A percentile compares a stretch with the other conserved stretches of the same genome.
These are phyloP conservation scores for Eremothecium cymbalariae DNA, from an alignment of 1,139 yeast genomes.

Conservation along the genomic window DNA sequence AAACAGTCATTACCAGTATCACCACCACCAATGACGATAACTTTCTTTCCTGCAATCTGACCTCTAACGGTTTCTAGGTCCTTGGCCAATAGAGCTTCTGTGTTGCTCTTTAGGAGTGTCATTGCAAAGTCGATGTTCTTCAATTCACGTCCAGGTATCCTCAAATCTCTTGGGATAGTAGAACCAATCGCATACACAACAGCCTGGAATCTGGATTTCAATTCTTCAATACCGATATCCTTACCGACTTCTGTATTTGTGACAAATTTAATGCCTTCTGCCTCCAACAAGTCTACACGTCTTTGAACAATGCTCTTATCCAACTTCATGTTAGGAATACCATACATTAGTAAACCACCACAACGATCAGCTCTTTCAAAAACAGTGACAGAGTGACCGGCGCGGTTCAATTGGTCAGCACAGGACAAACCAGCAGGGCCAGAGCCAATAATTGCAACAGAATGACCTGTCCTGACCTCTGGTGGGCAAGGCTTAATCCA, in stretches of 20 bases:
- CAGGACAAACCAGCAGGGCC: conserved; percentile 97
- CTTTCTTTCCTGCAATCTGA: conserved; percentile 74
- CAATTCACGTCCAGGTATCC: conserved; percentile 87
- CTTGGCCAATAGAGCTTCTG: conserved; percentile 79
- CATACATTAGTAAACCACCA: conserved; percentile 97
- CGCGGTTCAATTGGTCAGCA: conserved; percentile 94
- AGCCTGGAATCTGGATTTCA: conserved; percentile 62
- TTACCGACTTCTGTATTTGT: conserved; percentile 78
- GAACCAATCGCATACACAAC: conserved; percentile 93
- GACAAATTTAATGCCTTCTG: conserved; percentile 79
- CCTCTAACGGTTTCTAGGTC: conserved; percentile 69
- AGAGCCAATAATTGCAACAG: conserved; percentile 83
- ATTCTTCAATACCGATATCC: conserved; percentile 62
- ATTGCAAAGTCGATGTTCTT: conserved; percentile 90
- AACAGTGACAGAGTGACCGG: conserved; percentile 87
- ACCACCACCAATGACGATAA: conserved; percentile 98
- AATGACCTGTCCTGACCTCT: conserved; percentile 67
- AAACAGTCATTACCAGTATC: conserved; percentile 99
- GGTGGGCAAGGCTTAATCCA: conserved; percentile 92
- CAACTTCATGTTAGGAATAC: conserved; percentile 98
- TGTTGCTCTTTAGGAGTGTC: conserved; percentile 83
- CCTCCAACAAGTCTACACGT: conserved; percentile 82
- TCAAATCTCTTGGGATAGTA: conserved; percentile 90
- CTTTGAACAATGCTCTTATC: conserved; percentile 90
- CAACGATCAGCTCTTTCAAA: conserved; percentile 92